These are phyloP conservation scores for Volvox africanus DNA, from an alignment of 139 green algal species.

Conservation along the genomic window DNA sequence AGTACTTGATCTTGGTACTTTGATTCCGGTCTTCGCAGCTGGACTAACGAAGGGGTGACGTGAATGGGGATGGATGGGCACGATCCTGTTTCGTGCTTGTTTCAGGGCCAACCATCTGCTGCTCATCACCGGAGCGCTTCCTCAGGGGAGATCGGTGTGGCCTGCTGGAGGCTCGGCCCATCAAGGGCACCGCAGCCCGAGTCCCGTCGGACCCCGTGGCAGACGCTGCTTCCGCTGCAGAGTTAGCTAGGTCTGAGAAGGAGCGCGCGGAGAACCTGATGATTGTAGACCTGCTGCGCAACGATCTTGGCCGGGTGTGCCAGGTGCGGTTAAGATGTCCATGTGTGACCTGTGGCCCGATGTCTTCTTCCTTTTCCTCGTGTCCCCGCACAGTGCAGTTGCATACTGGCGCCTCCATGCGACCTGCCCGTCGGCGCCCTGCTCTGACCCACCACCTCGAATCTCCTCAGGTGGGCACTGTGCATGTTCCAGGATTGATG, in stretches of 20 bases:
- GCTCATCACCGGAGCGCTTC: slow-evolving; percentile 98
- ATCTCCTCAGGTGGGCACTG: slow-evolving; percentile 71
- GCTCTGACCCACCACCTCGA: no score
- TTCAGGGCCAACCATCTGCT: slow-evolving; percentile 77
- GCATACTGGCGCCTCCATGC: neutral
- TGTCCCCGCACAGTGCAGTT: no score
- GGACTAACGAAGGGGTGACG: no score
- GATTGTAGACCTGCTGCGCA: slow-evolving; percentile 99
- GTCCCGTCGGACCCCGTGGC: slow-evolving; percentile 53
- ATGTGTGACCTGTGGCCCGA: no score
- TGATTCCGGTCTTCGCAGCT: no score
- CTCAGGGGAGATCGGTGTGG: slow-evolving; percentile 78
- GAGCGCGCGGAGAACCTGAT: slow-evolving; percentile 98
- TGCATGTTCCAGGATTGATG: slow-evolving; percentile 95
- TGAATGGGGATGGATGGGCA: no score
- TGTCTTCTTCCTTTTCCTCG: no score
- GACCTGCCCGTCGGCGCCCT: neutral
- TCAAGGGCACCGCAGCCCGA: slow-evolving; percentile 92
- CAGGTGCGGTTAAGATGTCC: slow-evolving; percentile 49
- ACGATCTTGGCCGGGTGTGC: slow-evolving; percentile 94
- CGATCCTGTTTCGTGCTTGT: neutral
- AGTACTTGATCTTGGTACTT: no score
- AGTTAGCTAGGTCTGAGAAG: slow-evolving; percentile 86
- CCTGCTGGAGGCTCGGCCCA: slow-evolving; percentile 94
- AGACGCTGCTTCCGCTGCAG: slow-evolving; percentile 71